Percentiles rank a stretch among this genome's conserved stretches.
Conservation (phyloP, 306 rosid genomes). For the Corylus avellana region DNA sequence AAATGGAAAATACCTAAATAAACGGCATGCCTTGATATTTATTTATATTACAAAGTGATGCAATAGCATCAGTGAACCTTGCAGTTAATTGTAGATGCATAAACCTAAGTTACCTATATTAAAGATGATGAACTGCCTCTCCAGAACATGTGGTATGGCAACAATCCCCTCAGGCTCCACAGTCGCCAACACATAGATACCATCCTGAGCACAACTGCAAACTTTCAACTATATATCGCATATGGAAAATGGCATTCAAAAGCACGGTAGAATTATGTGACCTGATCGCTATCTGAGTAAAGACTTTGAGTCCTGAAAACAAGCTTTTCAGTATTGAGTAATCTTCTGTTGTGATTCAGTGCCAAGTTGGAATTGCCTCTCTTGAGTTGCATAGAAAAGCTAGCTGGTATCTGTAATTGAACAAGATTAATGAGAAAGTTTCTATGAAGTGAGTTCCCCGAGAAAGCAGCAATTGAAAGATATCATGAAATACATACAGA, state of each 20-base stretch:
- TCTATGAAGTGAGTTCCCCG: conserved; percentile 26
- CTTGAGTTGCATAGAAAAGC: conserved; percentile 64
- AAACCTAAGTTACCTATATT: conserved; percentile 65
- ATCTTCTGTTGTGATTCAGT: conserved; percentile 56
- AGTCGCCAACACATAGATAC: conserved; percentile 43
- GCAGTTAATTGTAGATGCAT: not conserved
- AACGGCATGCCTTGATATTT: not conserved
- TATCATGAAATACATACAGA: conserved; percentile 62
- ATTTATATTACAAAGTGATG: not conserved
- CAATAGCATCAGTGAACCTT: not conserved
- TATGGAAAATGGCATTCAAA: conserved; percentile 1
- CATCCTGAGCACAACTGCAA: conserved; percentile 43
- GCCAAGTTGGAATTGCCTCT: conserved; percentile 38
- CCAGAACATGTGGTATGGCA: conserved; percentile 57
- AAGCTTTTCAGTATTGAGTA: conserved; percentile 86
- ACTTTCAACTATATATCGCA: conserved; percentile 13
- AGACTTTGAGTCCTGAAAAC: conserved; percentile 53
- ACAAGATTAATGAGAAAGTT: conserved; percentile 20
- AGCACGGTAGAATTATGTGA: conserved; percentile 19
- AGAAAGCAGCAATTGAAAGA: conserved; percentile 31
- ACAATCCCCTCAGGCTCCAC: conserved; percentile 90
- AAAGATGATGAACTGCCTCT: conserved; percentile 61
- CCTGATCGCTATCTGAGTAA: conserved; percentile 38
- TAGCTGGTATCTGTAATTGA: conserved; percentile 71
- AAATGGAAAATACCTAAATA: not conserved